Conservation (phyloP, 208 protist genomes). For the Trypanosoma mega region DNA sequence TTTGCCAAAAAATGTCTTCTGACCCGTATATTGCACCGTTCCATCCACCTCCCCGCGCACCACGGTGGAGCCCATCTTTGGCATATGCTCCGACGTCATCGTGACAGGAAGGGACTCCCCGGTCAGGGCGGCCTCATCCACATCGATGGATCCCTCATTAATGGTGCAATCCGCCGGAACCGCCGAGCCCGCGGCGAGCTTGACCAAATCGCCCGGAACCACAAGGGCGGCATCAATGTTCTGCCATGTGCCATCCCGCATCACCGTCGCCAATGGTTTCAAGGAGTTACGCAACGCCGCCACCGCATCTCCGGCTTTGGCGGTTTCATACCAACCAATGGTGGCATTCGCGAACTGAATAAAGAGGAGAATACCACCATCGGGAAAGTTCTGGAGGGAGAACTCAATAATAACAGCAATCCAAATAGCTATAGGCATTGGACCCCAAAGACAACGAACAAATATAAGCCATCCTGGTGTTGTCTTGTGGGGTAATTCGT, state of each 20-base stretch:
- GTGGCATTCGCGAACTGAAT: constrained; percentile 84
- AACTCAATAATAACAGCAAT: constrained; percentile 90
- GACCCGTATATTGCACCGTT: constrained; percentile 86
- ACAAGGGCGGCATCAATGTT: constrained; percentile 76
- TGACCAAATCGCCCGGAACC: constrained; percentile 94
- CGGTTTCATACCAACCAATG: constrained; percentile 92
- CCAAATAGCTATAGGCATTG: constrained; percentile 88
- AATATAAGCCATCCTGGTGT: constrained; percentile 83
- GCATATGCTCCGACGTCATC: constrained; percentile 80
- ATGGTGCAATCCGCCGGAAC: constrained; percentile 93
- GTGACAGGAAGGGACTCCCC: constrained; percentile 95
- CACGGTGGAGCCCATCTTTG: constrained; percentile 92
- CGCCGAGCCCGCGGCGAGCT: constrained; percentile 86
- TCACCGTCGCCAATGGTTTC: constrained; percentile 71
- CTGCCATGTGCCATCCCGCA: constrained; percentile 85
- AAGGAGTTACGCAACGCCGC: constrained; percentile 89
- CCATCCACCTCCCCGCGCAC: constrained; percentile 78
- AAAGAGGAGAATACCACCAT: constrained; percentile 80
- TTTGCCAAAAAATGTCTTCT: constrained; percentile 93
- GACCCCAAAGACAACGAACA: constrained; percentile 76
- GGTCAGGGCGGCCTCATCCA: constrained; percentile 94
- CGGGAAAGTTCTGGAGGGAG: constrained; percentile 82
- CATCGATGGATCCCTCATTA: constrained; percentile 84
- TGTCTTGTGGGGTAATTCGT: constrained; percentile 75
- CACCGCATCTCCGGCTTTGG: constrained; percentile 92